Base-by-base conservation (phyloP, 305 asterid genomes). In the Stenogyne calaminthoides region DNA sequence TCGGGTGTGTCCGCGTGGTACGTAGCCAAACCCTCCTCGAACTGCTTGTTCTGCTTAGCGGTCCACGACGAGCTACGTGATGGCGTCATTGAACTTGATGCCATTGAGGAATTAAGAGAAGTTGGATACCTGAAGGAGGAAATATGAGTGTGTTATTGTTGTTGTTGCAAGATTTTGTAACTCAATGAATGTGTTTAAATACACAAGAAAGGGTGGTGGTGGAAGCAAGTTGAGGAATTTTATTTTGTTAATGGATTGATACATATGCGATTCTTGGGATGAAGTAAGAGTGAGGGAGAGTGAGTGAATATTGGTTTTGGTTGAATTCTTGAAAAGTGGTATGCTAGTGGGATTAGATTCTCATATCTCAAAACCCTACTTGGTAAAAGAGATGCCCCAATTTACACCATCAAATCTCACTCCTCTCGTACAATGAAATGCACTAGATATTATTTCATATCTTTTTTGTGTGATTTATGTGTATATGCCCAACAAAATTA, bases 1-100 rank as follows among this genome's bases (percentile, higher is more conserved):
- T 91, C 89, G 4, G 95, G 93, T 0, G 96, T 84, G 55, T 89
- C 97, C 73, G 76, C 82, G 77, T 82, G 88, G 67, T 79, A 88
- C 84, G 3, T 71, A 3, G 86, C 92, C 76, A 92, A 60, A 1
- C 96, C 97, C 40, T 88, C 95, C 73, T 92, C 95, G 7, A 92
- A 92, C 12, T 84, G 90, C 83, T 89, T 88, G 92, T 91, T 91
- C 66, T 91, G 96, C 81, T 76, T 88, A 0, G 83, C 54, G 2
- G 96, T 86, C 97, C 97, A 91, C 1, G 93, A 77, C 19, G 54
- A 47, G 52, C 52, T 44, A 47, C 54, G 54, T 4, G 87, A 82
- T 15, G 85, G 63, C 34, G 83, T 7, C 67, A 71, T 58, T 10
- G 81, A 76, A 51, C 76, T 74, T 11, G 82, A 82, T 62, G 91